Evolutionary conservation across 1,284 basidiomycete species (phyloP).

Genomic region (Fomitopsis betulina): DNA sequence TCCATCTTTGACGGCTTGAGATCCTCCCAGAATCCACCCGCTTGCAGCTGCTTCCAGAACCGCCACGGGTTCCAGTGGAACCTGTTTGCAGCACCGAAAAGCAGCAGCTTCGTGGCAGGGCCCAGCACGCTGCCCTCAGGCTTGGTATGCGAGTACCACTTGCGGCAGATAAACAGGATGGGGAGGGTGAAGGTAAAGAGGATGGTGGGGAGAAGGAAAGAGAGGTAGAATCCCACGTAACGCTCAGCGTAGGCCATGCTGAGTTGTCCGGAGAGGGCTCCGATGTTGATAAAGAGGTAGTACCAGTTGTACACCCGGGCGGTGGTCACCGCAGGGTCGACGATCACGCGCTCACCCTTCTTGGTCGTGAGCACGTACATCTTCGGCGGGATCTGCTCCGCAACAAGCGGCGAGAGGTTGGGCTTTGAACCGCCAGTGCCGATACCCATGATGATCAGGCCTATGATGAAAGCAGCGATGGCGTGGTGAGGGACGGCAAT

Average conservation of each 20-base stretch:
- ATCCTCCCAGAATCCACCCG: constrained; percentile 73
- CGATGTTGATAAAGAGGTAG: constrained; percentile 77
- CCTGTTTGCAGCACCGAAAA: constrained; percentile 44
- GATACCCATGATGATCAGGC: constrained; percentile 57
- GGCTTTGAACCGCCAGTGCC: constrained; percentile 79
- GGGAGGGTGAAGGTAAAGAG: constrained; percentile 66
- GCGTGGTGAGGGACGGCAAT: constrained; percentile 55
- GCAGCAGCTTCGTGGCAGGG: constrained; percentile 45
- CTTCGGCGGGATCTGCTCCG: constrained; percentile 67
- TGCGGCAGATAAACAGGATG: constrained; percentile 62
- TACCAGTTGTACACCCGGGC: constrained; percentile 75
- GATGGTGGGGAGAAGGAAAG: constrained; percentile 63
- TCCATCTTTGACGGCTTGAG: constrained; percentile 62
- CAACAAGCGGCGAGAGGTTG: constrained; percentile 76
- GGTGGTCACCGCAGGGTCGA: constrained; percentile 74
- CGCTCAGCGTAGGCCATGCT: constrained; percentile 67
- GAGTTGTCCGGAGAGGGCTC: constrained; percentile 70
- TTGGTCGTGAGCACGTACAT: constrained; percentile 52
- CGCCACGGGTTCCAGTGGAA: constrained; percentile 56
- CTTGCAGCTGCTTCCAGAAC: constrained; percentile 45
- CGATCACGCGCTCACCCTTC: constrained; percentile 73
- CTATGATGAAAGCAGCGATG: constrained; percentile 59
- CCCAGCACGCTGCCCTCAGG: constrained; percentile 77
- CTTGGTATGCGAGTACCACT: constrained; percentile 61
- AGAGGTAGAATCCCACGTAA: constrained; percentile 70